These are phyloP conservation scores for Tulasnella sp. DNA, from an alignment of 768 basidiomycete species.

Conservation along the genomic window DNA sequence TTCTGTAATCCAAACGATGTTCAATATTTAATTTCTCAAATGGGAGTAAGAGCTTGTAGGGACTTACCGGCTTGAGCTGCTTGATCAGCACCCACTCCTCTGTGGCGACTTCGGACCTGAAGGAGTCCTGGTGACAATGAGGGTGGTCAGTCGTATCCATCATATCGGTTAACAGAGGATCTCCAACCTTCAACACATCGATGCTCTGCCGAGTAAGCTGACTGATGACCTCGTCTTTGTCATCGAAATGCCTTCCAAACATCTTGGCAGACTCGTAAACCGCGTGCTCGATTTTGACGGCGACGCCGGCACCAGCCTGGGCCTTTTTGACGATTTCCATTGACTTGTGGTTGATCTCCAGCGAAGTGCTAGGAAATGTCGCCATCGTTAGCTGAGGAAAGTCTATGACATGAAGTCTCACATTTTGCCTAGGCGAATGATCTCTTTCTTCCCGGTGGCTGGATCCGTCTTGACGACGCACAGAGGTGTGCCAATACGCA, in stretches of 20 bases:
- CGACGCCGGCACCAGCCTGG: conserved; percentile 93
- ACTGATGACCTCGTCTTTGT: conserved; percentile 90
- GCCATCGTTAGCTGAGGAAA: neutral
- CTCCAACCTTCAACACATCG: conserved; percentile 84
- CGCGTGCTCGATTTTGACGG: conserved; percentile 97
- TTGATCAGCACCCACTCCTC: conserved; percentile 95
- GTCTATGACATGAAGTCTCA: conserved; percentile 40
- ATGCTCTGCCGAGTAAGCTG: conserved; percentile 90
- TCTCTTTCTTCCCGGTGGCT: conserved; percentile 80
- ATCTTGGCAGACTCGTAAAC: conserved; percentile 93
- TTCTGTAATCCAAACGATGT: neutral
- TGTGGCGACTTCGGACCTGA: conserved; percentile 81
- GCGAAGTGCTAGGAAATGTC: conserved; percentile 61
- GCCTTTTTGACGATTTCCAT: conserved; percentile 85
- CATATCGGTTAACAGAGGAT: conserved; percentile 11
- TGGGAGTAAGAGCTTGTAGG: neutral
- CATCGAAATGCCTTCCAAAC: conserved; percentile 94
- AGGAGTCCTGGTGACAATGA: conserved; percentile 54
- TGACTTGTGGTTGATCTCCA: conserved; percentile 96
- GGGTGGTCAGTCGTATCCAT: conserved; percentile 15
- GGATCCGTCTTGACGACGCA: conserved; percentile 94
- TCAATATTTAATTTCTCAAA: neutral
- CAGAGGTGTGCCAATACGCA: conserved; percentile 89
- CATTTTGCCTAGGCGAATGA: conserved; percentile 92
- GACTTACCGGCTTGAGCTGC: conserved; percentile 71